Conservation (phyloP, 768 basidiomycete species). For the Kwoniella sp. region DNA sequence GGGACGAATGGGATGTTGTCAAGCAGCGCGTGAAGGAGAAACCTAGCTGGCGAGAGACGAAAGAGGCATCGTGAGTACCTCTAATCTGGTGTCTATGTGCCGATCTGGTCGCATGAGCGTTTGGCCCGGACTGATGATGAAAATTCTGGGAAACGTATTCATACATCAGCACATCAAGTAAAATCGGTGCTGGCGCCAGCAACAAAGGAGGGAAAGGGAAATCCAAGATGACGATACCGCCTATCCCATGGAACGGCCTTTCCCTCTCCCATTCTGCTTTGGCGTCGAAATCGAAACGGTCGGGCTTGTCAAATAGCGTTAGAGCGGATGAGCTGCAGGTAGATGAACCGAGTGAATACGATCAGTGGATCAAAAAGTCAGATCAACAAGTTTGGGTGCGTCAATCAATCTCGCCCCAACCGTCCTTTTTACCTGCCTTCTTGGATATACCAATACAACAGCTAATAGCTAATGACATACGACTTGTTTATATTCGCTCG, state of each 20-base stretch:
- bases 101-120: background rate
- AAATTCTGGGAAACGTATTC: no score
- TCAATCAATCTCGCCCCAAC: background rate
- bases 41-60: conserved; percentile 11
- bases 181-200: background rate
- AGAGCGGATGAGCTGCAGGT: conserved; percentile 11
- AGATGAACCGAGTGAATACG: conserved; percentile 40
- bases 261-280: background rate
- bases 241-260: conserved; percentile 5
- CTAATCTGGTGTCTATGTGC: background rate
- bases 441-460: no score
- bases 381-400: conserved; percentile 46
- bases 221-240: conserved; percentile 1
- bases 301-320: background rate
- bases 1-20: conserved; percentile 18
- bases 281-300: background rate
- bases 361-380: conserved; percentile 44
- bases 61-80: conserved; percentile 5
- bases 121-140: background rate
- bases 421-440: background rate
- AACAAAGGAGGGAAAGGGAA: conserved; percentile 9
- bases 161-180: background rate
- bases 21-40: conserved; percentile 1
- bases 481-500: background rate
- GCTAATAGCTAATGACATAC: no score